Base-by-base conservation (phyloP, 345 rosid species). In the Camelina sativa region DNA sequence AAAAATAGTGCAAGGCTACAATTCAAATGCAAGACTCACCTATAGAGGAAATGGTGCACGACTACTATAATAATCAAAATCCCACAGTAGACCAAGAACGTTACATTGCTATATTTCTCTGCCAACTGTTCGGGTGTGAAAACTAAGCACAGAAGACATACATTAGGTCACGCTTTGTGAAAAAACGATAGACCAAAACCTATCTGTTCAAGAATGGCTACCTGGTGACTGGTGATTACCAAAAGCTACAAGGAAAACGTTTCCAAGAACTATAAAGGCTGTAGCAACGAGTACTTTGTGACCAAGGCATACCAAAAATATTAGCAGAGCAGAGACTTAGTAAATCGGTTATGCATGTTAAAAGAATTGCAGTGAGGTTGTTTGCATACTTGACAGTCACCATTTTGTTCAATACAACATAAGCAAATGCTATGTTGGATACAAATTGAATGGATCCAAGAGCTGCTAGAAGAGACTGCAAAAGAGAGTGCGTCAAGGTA, bases 221-320 rank as follows among this genome's bases (percentile, higher is more conserved):
- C 99, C 99, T 43, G 99, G 99, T 61, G 99, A 95, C 74, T 95
- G 97, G 38, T 95, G 99, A 78, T 95, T 95, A 74, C 99, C 97
- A 80, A 92, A 95, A 62, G 97, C 92, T 72, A 95, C 99, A 58
- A 95, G 97, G 80, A 89, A 95, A 76, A 86, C 80, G 74, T 92
- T 95, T 77, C 99, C 99, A 48, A 95, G 89, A 82, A 95, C 97
- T 72, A 95, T 90, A 80, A 95, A 95, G 47, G 90, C 86, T 51
- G 99, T 95, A 20, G 99, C 99, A 71, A 83, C 88, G 62, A 95
- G 86, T 59, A 95, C 93, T 72, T 97, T 95, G 91, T 17, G 23
- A 69, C 69, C 74, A 41, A 76, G 48, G 34, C 65, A 74, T 77
- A 46, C 16, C 11, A 74, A 17, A 59, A n/a, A 53, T 8, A 58